Evolutionary conservation across 176 grass and related monocot species (phyloP), one percentile per base, ranked within the genome.

Genomic region (Otatea glauca): DNA sequence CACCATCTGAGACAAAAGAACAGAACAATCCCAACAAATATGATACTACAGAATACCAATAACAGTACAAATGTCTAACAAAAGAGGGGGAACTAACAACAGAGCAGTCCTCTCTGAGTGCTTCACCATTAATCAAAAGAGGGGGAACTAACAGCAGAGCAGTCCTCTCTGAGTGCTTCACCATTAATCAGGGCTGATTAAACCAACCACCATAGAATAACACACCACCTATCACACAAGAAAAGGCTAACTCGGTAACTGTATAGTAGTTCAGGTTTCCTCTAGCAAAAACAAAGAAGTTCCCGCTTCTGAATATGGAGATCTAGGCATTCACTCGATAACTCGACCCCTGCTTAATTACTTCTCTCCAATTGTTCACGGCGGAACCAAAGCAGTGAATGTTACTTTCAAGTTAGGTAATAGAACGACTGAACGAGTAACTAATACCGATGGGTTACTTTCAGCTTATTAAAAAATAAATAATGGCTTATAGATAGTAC

Each of bases 271-370:
- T 47, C 68, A 25, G 43, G 68, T 45, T 71, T 47, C 68, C 21
- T 47, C 68, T 17, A 10, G 38, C 11, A 25, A 43, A 71, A 43
- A 44, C 21, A 14, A 10, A 23, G 9, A 21, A 69, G 38, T 43
- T 69, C 14, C 49, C n/a, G 37, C n/a, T 32, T 82, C 5, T 72
- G 68, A n/a, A 82, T 21, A 56, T 23, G 35, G 23, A 82, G 37
- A 10, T 47, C 45, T 13, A 48, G n/a, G 15, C 35, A 71, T 41
- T 72, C 44, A 34, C 25, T 15, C 12, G 27, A 34, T 72, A 13
- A 34, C 25, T 29, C 12, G 27, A 34, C 25, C 62, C 2, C 62
- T 65, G 25, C 65, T 69, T 69, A 69, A 69, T 42, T 70, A 24
- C 68, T 45, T 47, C 9, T 48, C 45, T 47, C 11, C 45, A 14